Conservation (phyloP, 306 rosid species). For the Lathyrus sativus region DNA sequence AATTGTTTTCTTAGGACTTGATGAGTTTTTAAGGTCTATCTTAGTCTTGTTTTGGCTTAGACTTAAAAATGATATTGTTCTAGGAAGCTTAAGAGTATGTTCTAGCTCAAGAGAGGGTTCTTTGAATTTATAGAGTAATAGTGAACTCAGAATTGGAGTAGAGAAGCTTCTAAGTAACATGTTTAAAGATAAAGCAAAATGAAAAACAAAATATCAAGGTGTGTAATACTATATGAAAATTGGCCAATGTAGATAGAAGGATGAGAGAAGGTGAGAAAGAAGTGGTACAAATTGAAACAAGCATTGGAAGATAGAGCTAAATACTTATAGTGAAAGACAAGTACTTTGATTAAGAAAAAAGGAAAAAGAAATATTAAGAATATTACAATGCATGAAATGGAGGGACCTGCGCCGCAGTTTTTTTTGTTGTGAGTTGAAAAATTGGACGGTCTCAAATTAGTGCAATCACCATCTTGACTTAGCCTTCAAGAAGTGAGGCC, state of each 20-base stretch:
- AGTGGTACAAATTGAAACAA: constrained; percentile 18
- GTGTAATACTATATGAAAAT: not conserved
- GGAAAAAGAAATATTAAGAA: not conserved
- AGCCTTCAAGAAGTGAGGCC: constrained; percentile 15
- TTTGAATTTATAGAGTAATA: constrained; percentile 44
- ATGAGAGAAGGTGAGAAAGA: constrained; percentile 7
- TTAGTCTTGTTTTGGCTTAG: constrained; percentile 34
- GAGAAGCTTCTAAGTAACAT: constrained; percentile 78
- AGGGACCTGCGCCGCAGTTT: constrained; percentile 34
- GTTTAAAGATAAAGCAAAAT: constrained; percentile 13
- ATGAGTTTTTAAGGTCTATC: constrained; percentile 38
- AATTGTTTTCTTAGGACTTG: constrained; percentile 41
- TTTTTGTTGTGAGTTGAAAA: constrained; percentile 6
- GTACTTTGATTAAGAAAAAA: constrained; percentile 14
- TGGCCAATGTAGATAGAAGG: constrained; percentile 3
- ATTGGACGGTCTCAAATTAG: constrained; percentile 42
- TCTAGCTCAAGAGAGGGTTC: constrained; percentile 50
- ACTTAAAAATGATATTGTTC: constrained; percentile 50
- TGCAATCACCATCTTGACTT: constrained; percentile 34
- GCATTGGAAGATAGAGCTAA: not conserved
- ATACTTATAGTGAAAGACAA: constrained; percentile 36
- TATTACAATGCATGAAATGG: constrained; percentile 11
- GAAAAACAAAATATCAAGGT: not conserved
- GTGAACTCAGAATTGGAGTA: constrained; percentile 61
- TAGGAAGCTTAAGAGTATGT: constrained; percentile 44